phyloP scores from a whole-genome alignment of 495 filamentous ascomycete species.

The Penicillium bialowiezense region DNA sequence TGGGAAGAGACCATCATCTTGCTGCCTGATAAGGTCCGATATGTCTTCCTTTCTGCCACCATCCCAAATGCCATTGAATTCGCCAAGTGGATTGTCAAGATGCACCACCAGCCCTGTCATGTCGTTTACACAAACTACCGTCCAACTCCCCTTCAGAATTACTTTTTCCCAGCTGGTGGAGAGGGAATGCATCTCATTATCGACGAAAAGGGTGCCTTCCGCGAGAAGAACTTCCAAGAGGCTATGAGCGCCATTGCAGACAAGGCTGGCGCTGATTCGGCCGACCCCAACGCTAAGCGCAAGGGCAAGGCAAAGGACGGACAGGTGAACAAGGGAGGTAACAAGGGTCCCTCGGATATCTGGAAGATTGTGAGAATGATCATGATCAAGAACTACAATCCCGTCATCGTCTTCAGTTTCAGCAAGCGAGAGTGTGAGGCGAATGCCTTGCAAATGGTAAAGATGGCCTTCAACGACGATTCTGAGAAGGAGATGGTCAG shows the following conservation, averaged over 20 bases:
- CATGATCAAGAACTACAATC: conserved; percentile 92
- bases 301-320: conserved; percentile 90
- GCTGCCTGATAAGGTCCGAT: conserved; percentile 94
- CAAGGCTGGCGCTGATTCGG: conserved; percentile 79
- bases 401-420: conserved; percentile 98
- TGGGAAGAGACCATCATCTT: conserved; percentile 99
- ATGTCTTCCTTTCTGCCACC: conserved; percentile 97
- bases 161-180: conserved; percentile 92
- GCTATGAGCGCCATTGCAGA: conserved; percentile 89
- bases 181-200: conserved; percentile 94
- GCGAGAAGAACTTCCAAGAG: conserved; percentile 94
- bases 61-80: conserved; percentile 99
- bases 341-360: conserved; percentile 74
- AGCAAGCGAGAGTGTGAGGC: conserved; percentile 94
- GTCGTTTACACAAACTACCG: conserved; percentile 98
- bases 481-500: conserved; percentile 91
- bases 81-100: conserved; percentile 97
- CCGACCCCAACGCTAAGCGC: conserved; percentile 70
- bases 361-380: conserved; percentile 98
- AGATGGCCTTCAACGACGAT: conserved; percentile 94
- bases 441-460: conserved; percentile 77
- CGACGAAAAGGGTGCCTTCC: conserved; percentile 92
- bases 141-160: conserved; percentile 93
- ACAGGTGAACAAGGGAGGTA: conserved; percentile 82
- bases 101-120: conserved; percentile 93